Conservation (phyloP, 768 basidiomycete genomes). For the Rhodotorula babjevae region DNA sequence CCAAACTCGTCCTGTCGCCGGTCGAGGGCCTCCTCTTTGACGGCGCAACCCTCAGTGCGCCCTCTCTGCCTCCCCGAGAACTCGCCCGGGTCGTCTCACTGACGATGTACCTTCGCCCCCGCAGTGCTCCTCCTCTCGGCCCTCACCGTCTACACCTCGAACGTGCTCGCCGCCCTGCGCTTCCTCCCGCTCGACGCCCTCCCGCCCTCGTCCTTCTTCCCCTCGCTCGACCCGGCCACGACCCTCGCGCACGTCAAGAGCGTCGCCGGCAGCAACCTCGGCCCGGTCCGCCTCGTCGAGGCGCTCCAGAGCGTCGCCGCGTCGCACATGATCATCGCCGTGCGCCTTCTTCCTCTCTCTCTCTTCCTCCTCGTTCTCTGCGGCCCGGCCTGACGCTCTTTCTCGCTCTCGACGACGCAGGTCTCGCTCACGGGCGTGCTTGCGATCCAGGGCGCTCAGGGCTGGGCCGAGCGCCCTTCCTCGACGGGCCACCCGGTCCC, state of each 20-base stretch:
- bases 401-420: background rate
- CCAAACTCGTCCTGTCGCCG: constrained; percentile 24
- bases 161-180: constrained; percentile 31
- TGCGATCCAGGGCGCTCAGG: constrained; percentile 35
- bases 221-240: background rate
- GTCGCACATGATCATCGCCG: constrained; percentile 35
- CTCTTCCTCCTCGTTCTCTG: background rate
- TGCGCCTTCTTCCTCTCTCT: background rate
- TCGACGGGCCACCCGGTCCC: background rate
- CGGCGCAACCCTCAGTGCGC: constrained; percentile 27
- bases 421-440: constrained; percentile 36
- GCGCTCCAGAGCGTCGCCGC: constrained; percentile 31
- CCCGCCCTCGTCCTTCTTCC: background rate
- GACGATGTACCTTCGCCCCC: background rate
- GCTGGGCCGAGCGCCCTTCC: constrained; percentile 23
- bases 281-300: constrained; percentile 18
- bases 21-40: constrained; percentile 26
- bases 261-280: background rate
- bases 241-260: background rate
- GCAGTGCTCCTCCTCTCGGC: constrained; percentile 33
- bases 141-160: constrained; percentile 29
- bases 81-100: background rate
- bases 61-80: too few relatives aligned
- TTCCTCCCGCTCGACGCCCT: constrained; percentile 28
- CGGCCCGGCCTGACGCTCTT: background rate